These are phyloP conservation scores for Phialemoniopsis sp. DNA, from an alignment of 2,329 filamentous ascomycete species.

Conservation along the genomic window DNA sequence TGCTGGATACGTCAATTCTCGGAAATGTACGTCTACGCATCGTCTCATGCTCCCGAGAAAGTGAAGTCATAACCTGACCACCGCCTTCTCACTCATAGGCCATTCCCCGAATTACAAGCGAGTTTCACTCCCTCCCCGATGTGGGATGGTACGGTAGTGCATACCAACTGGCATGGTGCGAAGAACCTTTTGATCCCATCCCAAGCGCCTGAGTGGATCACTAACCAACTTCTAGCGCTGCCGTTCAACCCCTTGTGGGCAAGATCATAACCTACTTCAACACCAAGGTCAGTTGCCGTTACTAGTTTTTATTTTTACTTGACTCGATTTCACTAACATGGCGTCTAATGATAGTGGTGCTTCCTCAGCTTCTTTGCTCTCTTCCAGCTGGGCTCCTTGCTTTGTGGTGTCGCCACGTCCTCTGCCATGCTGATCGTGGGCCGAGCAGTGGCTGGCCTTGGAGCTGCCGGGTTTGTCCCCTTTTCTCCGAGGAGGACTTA, in stretches of 20 bases:
- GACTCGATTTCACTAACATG: too few relatives aligned
- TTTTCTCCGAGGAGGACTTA: too few relatives aligned
- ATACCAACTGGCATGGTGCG: slow-evolving; percentile 10
- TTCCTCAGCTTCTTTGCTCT: slow-evolving; percentile 37
- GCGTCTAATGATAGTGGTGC: slow-evolving; percentile 27
- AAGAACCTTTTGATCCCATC: too few relatives aligned
- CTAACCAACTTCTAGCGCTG: slow-evolving; percentile 27
- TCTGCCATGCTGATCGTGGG: slow-evolving; percentile 51
- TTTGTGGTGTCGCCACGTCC: slow-evolving; percentile 46
- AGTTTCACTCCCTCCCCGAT: slow-evolving; percentile 23
- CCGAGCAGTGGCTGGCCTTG: slow-evolving; percentile 48
- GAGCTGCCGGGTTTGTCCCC: slow-evolving; percentile 44
- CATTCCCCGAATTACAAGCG: slow-evolving; percentile 33
- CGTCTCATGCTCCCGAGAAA: too few relatives aligned
- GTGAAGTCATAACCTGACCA: too few relatives aligned
- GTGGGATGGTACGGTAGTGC: slow-evolving; percentile 17
- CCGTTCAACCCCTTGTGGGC: slow-evolving; percentile 46
- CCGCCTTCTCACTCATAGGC: too few relatives aligned
- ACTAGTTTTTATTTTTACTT: neutral
- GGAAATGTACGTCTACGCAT: too few relatives aligned
- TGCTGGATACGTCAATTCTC: slow-evolving; percentile 12
- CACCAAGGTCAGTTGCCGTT: slow-evolving; percentile 23
- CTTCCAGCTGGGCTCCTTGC: slow-evolving; percentile 51
- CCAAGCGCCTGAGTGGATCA: too few relatives aligned
- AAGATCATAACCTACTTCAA: slow-evolving; percentile 42